Evolutionary conservation across 805 yeast species (phyloP), one percentile per base, ranked within the genome.

Genomic region (Candida vaughaniae): DNA sequence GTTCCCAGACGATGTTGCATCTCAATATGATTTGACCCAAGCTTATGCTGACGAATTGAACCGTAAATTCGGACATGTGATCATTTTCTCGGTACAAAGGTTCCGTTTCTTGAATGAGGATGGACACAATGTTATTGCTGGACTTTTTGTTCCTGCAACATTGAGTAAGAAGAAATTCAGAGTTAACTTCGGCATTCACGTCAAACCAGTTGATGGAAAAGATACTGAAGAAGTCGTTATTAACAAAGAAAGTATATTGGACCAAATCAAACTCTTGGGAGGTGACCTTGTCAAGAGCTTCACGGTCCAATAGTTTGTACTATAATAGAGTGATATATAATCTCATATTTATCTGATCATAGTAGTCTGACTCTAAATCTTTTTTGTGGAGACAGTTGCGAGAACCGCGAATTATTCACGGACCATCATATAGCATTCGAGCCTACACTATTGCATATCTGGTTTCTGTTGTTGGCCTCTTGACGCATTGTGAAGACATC

Each of bases 151-250:
- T 35, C 95, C 96, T 2, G 60, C 73, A 3, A 72, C 75, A 25
- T 60, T 76, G 43, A 63, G 69, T 14, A 75, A 76, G 43, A 75
- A 78, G 54, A 85, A 81, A 58, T 89, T 88, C 66, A 80, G 82
- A 50, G 95, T 84, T 16, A 86, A 84, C 45, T 58, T 85, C 42
- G 95, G 90, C 10, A 82, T 78, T 51, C 82, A 87, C 49, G 71
- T 82, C 39, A 71, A 75, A 52, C 95, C 95, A 1, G 58, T 70
- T 4, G 69, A 47, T 4, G 77, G 71, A 37, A 61, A 60, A 27
- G 77, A 65, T 8, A 72, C 72, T 37, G 60, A 60, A 25, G 77
- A 65, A 11, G 82, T 85, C 9, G 67, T 66, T 25, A 63, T 88
- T 40, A 86, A 88, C 59, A 82, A 75, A 53, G 83, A 77, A 11